Base-by-base conservation (phyloP, 805 yeast genomes). In the Teunomyces tritomae region DNA sequence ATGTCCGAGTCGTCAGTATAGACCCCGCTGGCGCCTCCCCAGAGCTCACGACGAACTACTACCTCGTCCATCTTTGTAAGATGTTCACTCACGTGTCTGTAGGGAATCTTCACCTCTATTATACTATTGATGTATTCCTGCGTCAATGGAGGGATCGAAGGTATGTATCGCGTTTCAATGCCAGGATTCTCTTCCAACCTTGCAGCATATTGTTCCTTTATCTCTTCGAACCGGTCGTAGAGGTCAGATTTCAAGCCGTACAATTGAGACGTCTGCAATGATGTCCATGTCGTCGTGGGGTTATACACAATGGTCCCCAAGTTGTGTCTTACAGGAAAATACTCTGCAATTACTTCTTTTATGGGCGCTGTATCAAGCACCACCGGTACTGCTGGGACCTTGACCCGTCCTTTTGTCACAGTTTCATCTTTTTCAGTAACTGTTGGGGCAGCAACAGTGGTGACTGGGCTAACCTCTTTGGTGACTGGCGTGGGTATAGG, bases 1-100 rank as follows among this genome's bases (percentile, higher is more conserved):
- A 91, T 70, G 63, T 92, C 96, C 0, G 96, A 86, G 64, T 92
- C 99, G 65, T 94, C 98, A 0, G 97, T 88, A 65, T 92, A 94
- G 0, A 94, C 73, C 39, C 91, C 96, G 1, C 91, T 79, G 9
- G 61, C 61, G 2, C 77, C 77, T 2, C 99, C 99, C 98, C 98
- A 92, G 1, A 90, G 53, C 40, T 78, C 76, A 44, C 82, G 69
- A 30, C 57, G 59, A 13, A 48, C 46, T 4, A 56, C 52, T 2
- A 57, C 57, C 5, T 49, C 49, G 28, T 56, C 58, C 10, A 73
- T 28, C 69, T 72, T 44, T 71, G 72, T 32, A 8, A 37, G 40
- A 4, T 43, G 28, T 66, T 57, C 36, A 72, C 67, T 6, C 66
- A 57, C 41, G 54, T 67, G 74, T 39, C 71, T 50, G 46, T 63